These are phyloP conservation scores for Amphibolis antarctica DNA, from an alignment of 106 monocot species.

Conservation along the genomic window DNA sequence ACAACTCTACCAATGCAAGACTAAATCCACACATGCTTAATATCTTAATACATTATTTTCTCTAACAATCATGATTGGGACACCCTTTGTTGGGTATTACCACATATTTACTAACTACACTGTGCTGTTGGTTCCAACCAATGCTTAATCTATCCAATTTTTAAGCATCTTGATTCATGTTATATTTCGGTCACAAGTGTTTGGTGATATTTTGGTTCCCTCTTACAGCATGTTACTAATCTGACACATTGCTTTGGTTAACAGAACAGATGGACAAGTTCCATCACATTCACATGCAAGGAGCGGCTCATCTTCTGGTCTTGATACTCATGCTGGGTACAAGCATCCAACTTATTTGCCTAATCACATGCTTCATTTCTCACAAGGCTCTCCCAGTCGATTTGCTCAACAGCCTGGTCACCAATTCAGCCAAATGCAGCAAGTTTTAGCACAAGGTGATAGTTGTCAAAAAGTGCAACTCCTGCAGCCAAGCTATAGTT, in stretches of 20 bases:
- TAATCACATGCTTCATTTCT: slow-evolving; percentile 15
- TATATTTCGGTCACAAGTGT: too few species aligned
- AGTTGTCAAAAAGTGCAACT: slow-evolving; percentile 23
- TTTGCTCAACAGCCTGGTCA: slow-evolving; percentile 57
- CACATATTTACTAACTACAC: too few species aligned
- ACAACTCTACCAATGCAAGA: too few species aligned
- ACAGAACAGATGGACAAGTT: slow-evolving; percentile 39
- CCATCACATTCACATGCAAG: slow-evolving; percentile 26
- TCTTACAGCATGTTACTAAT: too few species aligned
- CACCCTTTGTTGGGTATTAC: too few species aligned
- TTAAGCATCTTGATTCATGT: too few species aligned
- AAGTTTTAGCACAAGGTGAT: slow-evolving; percentile 17
- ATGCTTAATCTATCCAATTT: too few species aligned
- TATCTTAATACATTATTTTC: too few species aligned
- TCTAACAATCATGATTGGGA: too few species aligned
- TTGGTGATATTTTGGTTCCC: too few species aligned
- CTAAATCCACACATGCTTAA: too few species aligned
- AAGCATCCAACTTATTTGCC: slow-evolving; percentile 2
- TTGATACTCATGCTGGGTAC: slow-evolving; percentile 34
- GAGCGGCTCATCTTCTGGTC: slow-evolving; percentile 17
- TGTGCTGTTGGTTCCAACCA: too few species aligned
- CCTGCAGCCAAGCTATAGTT: slow-evolving; percentile 14
- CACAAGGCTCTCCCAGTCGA: slow-evolving; percentile 42
- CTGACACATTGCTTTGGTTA: slow-evolving; percentile 2
- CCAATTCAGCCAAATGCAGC: slow-evolving; percentile 19